Percentiles rank a stretch among this genome's conserved stretches.
Conservation (phyloP, 2,329 filamentous ascomycete genomes). For the Talaromyces marneffei region DNA sequence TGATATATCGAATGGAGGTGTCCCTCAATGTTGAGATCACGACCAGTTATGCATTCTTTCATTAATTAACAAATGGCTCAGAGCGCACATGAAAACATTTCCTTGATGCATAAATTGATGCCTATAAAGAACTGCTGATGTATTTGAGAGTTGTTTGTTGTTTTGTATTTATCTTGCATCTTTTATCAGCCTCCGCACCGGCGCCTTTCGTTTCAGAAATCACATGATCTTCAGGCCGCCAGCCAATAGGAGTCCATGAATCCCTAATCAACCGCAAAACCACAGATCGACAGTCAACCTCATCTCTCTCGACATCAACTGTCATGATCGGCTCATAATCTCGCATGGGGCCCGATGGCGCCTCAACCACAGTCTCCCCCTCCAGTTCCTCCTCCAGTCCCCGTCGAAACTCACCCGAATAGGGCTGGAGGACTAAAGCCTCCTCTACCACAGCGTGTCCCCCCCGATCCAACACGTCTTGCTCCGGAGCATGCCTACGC, state of each 20-base stretch:
- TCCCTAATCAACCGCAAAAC: neutral
- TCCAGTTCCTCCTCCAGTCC: conserved; percentile 39
- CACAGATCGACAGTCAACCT: neutral
- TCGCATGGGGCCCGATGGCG: conserved; percentile 14
- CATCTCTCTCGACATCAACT: neutral
- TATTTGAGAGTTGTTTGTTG: neutral
- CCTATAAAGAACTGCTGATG: neutral
- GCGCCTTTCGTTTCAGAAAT: neutral
- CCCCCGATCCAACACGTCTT: conserved; percentile 61
- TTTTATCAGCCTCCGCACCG: neutral
- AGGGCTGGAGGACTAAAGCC: conserved; percentile 33
- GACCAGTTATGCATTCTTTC: neutral
- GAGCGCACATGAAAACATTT: neutral
- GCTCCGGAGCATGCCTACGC: conserved; percentile 75
- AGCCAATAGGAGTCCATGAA: neutral
- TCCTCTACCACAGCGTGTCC: conserved; percentile 32
- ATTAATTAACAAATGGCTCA: neutral
- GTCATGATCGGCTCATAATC: conserved; percentile 12
- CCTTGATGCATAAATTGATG: neutral
- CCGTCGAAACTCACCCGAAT: conserved; percentile 44
- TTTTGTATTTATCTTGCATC: neutral
- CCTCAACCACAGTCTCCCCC: conserved; percentile 29
- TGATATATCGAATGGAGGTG: neutral
- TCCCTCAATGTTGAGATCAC: neutral
- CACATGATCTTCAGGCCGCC: neutral